Evolutionary conservation across 2,329 filamentous ascomycete genomes (phyloP).

Genomic region (Ceratocystis ficicola): DNA sequence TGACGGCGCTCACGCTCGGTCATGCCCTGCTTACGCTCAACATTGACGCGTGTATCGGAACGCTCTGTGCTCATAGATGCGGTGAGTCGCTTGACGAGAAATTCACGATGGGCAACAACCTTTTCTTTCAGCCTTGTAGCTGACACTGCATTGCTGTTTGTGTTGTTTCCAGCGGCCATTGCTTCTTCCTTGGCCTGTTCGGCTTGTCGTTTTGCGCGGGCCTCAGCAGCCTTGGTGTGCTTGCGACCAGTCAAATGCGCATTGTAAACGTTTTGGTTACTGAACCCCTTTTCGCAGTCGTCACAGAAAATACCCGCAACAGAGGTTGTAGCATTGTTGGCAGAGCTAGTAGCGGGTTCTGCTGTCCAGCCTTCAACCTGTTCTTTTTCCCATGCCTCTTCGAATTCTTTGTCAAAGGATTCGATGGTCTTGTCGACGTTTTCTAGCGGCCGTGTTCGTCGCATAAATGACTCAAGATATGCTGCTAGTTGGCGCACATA

Average conservation of each 20-base stretch:
- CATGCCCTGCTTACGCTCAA: conserved; percentile 94
- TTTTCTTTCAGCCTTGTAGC: conserved; percentile 66
- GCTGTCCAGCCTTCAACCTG: conserved; percentile 67
- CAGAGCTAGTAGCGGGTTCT: conserved; percentile 36
- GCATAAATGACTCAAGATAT: conserved; percentile 83
- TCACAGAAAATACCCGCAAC: conserved; percentile 70
- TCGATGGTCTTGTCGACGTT: conserved; percentile 67
- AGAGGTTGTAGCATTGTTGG: conserved; percentile 21
- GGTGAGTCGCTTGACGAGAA: conserved; percentile 66
- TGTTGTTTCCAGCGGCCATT: conserved; percentile 25
- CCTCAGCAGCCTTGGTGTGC: conserved; percentile 71
- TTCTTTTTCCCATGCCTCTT: conserved; percentile 67
- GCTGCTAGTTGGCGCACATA: conserved; percentile 70
- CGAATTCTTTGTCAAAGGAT: conserved; percentile 73
- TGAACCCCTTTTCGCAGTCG: conserved; percentile 89
- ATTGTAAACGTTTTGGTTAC: conserved; percentile 89
- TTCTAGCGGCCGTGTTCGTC: conserved; percentile 71
- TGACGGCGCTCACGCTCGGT: conserved; percentile 90
- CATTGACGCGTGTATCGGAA: conserved; percentile 80
- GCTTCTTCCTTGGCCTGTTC: conserved; percentile 26
- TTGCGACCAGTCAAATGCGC: conserved; percentile 83
- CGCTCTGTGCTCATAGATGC: conserved; percentile 76
- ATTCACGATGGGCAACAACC: conserved; percentile 80
- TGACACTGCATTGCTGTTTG: conserved; percentile 29
- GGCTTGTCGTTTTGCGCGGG: conserved; percentile 41